Percentiles rank a stretch among this genome's conserved stretches.
Evolutionary conservation across 2,329 filamentous ascomycete genomes (phyloP).

Genomic region (Falciphora oryzae): DNA sequence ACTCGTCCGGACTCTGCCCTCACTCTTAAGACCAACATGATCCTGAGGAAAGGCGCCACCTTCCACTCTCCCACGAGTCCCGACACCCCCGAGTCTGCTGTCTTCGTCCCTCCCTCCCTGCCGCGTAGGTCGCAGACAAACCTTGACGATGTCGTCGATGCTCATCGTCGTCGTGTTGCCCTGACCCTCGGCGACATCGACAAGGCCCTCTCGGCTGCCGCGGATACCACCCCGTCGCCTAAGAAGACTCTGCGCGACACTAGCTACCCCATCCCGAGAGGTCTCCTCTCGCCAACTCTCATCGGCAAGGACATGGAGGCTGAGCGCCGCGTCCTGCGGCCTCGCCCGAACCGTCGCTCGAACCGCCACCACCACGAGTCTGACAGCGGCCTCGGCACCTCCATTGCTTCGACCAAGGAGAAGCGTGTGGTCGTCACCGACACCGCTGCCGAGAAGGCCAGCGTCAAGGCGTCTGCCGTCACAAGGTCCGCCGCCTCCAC

Average conservation of each 20-base stretch:
- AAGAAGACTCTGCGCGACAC: conserved; percentile 44
- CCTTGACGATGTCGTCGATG: conserved; percentile 66
- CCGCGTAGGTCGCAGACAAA: conserved; percentile 64
- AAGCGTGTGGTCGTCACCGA: conserved; percentile 35
- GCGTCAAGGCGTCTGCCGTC: conserved; percentile 47
- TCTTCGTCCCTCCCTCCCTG: conserved; percentile 44
- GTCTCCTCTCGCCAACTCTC: conserved; percentile 52
- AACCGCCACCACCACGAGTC: conserved; percentile 64
- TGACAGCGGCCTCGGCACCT: conserved; percentile 85
- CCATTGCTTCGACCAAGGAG: conserved; percentile 58
- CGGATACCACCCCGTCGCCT: conserved; percentile 29
- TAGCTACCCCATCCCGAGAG: conserved; percentile 53
- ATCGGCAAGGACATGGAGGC: conserved; percentile 37
- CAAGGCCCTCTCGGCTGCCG: conserved; percentile 47
- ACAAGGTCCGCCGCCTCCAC: conserved; percentile 50
- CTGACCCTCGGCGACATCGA: conserved; percentile 62
- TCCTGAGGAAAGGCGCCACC: conserved; percentile 66
- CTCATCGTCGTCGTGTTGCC: conserved; percentile 62
- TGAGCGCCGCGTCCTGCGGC: conserved; percentile 46
- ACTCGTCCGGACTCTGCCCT: conserved; percentile 38
- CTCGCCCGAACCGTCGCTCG: conserved; percentile 46
- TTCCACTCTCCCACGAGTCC: conserved; percentile 48
- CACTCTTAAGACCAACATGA: conserved; percentile 48
- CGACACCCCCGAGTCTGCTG: conserved; percentile 18
- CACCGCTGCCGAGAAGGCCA: conserved; percentile 31